Evolutionary conservation across 345 rosid genomes (phyloP), one percentile per base, ranked within the genome.

Genomic region (Carallia brachiata): DNA sequence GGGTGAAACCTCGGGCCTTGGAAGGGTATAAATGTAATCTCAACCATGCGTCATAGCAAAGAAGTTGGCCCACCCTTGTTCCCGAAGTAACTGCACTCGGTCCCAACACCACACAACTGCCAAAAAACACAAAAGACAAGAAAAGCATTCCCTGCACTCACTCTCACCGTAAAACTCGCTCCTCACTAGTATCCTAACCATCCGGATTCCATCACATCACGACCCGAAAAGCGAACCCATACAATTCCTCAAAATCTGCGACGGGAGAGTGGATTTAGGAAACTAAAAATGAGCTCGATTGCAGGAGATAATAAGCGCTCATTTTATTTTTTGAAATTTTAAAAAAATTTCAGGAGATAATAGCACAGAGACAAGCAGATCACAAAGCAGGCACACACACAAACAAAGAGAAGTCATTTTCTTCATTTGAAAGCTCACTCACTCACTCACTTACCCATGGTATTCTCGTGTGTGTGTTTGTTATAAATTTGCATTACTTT

Each of bases 341-440:
- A 5, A 7, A 23, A 55, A 55, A 23, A 55, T 9, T 23, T 5
- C 9, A 23, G 1, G 50, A 13, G 10, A 6, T 6, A 10, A 1
- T 23, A 18, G 27, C 15, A 53, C 67, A 36, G 60, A 61, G 50
- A 16, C 50, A 1, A 44, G 50, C 50, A 44, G 50, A 44, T 44
- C 50, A 44, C 50, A 44, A 23, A 13, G 4, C 50, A 2, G 3
- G 16, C 16, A 3, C 70, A 70, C 70, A 28, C 70, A 28, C 66
- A 58, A 36, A 48, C 36, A 10, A 31, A 13, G 4, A 40, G 52
- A 27, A 23, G 23, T 23, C 40, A 4, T 62, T 73, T 72, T 62
- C 90, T 78, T 78, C 73, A 60, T 80, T 79, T 78, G 47, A 71
- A 79, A 82, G 81, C 81, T 61, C 85, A 68, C 72, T 71, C 61